Percentiles rank a stretch among this genome's conserved stretches.
Evolutionary conservation across 2,329 filamentous ascomycete species (phyloP).

Genomic region (Aaosphaeria pasadenensis): DNA sequence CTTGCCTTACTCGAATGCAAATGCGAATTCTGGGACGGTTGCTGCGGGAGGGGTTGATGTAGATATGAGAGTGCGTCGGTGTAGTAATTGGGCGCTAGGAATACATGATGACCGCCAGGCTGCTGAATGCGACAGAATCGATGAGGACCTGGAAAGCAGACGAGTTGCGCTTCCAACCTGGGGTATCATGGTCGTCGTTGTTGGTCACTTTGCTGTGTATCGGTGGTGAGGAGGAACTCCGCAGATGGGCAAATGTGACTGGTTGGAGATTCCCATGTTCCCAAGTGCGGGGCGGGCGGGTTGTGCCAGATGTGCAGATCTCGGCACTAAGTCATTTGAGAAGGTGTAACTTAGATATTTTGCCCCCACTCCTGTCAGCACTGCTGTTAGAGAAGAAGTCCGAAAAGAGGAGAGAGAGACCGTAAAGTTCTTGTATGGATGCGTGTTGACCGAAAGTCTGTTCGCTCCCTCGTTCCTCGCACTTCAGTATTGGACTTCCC

Average conservation of each 20-base stretch:
- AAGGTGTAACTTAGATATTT: too few species aligned
- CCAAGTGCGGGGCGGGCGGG: not conserved
- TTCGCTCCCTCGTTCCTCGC: too few species aligned
- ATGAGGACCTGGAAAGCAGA: not conserved
- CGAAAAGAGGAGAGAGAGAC: too few species aligned
- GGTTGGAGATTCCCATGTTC: not conserved
- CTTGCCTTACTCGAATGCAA: slow-evolving; percentile 54
- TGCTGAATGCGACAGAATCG: not conserved
- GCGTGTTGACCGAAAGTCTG: too few species aligned
- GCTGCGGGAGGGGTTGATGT: slow-evolving; percentile 11
- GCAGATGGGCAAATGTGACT: slow-evolving; percentile 6
- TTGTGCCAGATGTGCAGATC: not conserved
- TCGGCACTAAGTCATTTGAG: too few species aligned
- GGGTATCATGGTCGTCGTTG: too few species aligned
- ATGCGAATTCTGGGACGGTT: slow-evolving; percentile 47
- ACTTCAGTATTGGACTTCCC: too few species aligned
- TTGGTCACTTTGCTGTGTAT: too few species aligned
- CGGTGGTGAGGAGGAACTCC: not conserved
- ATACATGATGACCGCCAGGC: not conserved
- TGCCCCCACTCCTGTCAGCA: too few species aligned
- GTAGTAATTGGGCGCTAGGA: not conserved
- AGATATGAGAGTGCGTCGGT: slow-evolving; percentile 25
- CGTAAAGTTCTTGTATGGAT: too few species aligned
- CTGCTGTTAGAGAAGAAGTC: too few species aligned
- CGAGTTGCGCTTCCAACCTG: too few species aligned